Evolutionary conservation across 805 yeast species (phyloP).

Genomic region (Candida glaebosa): DNA sequence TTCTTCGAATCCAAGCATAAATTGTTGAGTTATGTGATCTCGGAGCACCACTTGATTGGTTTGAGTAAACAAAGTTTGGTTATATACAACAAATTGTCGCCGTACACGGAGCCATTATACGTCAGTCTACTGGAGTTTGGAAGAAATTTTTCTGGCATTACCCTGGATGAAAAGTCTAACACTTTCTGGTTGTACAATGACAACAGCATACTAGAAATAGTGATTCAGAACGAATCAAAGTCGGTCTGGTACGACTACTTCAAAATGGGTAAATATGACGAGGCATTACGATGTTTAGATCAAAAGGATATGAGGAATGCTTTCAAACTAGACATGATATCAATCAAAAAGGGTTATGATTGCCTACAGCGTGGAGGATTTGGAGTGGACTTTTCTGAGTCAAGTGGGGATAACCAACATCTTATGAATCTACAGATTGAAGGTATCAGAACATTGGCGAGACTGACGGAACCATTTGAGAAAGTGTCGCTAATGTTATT

Average conservation of each 20-base stretch:
- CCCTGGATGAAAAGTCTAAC: slow-evolving; percentile 25
- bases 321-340: slow-evolving; percentile 26
- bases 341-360: slow-evolving; percentile 37
- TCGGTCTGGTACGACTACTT: slow-evolving; percentile 66
- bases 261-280: slow-evolving; percentile 50
- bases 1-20: slow-evolving; percentile 10
- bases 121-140: slow-evolving; percentile 6
- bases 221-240: slow-evolving; percentile 62
- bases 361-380: slow-evolving; percentile 31
- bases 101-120: slow-evolving; percentile 12
- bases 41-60: slow-evolving; percentile 29
- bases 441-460: slow-evolving; percentile 48
- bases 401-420: slow-evolving; percentile 11
- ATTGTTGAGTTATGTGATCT: slow-evolving; percentile 17
- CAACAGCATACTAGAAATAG: slow-evolving; percentile 63
- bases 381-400: slow-evolving; percentile 21
- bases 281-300: slow-evolving; percentile 49
- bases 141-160: slow-evolving; percentile 22
- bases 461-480: slow-evolving; percentile 65
- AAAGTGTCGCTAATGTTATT: slow-evolving; percentile 55
- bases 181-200: slow-evolving; percentile 79
- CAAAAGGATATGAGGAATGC: slow-evolving; percentile 11
- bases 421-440: slow-evolving; percentile 30
- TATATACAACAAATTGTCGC: slow-evolving; percentile 26
- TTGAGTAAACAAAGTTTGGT: slow-evolving; percentile 16